Conservation (phyloP, 768 basidiomycete genomes). For the Scleroderma citrinum region DNA sequence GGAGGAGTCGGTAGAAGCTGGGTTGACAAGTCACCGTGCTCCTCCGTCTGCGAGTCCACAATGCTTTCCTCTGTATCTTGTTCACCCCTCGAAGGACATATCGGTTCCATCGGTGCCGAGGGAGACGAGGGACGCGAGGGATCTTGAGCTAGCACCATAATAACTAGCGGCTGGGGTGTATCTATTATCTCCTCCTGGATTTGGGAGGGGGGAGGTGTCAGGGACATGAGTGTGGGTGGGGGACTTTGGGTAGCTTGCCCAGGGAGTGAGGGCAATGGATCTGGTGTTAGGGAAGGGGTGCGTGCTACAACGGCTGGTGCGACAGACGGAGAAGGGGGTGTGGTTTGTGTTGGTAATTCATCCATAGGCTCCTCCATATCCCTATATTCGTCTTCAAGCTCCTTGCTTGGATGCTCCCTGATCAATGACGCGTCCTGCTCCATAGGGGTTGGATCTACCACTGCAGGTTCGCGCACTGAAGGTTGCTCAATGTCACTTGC, state of each 20-base stretch:
- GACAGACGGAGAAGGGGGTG: neutral
- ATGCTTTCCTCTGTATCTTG: no score
- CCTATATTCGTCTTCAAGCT: no score
- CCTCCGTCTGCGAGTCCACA: no score
- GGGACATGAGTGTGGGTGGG: neutral
- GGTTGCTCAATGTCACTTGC: neutral
- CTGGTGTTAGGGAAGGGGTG: neutral
- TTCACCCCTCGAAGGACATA: neutral
- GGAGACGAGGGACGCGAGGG: neutral
- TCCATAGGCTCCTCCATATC: no score
- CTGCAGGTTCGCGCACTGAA: neutral
- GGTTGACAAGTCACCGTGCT: no score
- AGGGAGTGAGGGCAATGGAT: no score
- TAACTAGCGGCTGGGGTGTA: neutral
- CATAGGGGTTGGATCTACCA: no score
- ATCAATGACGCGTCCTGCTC: neutral
- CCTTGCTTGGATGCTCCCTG: neutral
- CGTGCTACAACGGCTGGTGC: neutral
- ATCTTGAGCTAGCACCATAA: neutral
- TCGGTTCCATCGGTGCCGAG: neutral
- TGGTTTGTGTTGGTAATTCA: no score
- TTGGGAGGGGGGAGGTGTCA: slow-evolving; percentile 3
- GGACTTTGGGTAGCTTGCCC: no score
- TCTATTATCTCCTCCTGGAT: neutral
- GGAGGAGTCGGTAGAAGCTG: neutral